Conservation (phyloP, 2,329 filamentous ascomycete species). For the Fusarium robinianum region DNA sequence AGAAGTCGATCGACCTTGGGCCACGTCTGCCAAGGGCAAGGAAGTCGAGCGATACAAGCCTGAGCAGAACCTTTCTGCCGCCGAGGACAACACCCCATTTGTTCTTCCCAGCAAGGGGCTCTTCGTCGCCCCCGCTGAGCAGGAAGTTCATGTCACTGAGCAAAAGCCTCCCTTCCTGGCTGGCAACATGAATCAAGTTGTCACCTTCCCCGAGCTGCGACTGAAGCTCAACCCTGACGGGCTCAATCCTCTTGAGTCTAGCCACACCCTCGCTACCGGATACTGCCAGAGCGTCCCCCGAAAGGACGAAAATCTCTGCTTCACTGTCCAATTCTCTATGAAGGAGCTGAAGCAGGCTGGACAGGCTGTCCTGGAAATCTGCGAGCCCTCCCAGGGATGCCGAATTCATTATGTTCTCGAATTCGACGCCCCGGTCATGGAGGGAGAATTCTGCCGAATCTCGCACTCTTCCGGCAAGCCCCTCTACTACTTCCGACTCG, state of each 20-base stretch:
- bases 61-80: background rate
- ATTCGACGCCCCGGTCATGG: constrained; percentile 22
- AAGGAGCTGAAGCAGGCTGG: constrained; percentile 18
- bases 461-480: background rate
- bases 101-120: no score
- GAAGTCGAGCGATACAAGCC: no score
- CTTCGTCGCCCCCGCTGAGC: no score
- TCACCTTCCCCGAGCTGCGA: background rate
- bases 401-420: constrained; percentile 28
- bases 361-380: constrained; percentile 26
- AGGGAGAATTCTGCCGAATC: constrained; percentile 32
- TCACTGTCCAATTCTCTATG: constrained; percentile 21
- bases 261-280: constrained; percentile 25
- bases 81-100: no score
- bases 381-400: constrained; percentile 9
- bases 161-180: no score
- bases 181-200: no score
- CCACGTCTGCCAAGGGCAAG: no score
- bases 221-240: background rate
- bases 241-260: background rate
- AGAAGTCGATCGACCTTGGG: no score
- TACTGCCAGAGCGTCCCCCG: constrained; percentile 22
- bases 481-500: constrained; percentile 28
- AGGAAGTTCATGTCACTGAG: no score
- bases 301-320: constrained; percentile 8